Evolutionary conservation across 1,284 basidiomycete species (phyloP).

Genomic region (Leccinum olivaceoglutinosum): DNA sequence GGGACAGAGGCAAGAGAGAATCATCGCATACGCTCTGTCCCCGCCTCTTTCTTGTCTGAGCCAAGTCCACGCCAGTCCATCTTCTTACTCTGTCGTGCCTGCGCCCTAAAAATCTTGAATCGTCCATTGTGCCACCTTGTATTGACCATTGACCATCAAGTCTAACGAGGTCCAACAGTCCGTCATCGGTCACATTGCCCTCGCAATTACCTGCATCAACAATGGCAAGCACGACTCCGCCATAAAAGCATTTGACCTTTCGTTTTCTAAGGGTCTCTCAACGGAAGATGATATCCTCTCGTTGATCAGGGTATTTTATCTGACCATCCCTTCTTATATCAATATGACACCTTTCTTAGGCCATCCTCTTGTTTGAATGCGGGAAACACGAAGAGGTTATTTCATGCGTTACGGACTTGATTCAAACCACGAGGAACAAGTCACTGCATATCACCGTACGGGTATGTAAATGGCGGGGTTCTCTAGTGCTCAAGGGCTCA

Average conservation of each 20-base stretch:
- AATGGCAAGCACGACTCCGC: not conserved
- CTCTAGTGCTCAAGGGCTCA: not conserved
- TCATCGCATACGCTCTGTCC: no score
- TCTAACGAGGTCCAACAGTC: constrained; percentile 2
- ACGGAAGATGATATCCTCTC: not conserved
- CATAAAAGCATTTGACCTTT: constrained; percentile 1
- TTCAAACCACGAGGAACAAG: not conserved
- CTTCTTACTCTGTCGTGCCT: no score
- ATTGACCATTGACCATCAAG: not conserved
- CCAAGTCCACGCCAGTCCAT: no score
- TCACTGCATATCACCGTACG: not conserved
- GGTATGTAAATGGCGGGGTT: not conserved
- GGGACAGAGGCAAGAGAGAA: no score
- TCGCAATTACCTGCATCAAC: not conserved
- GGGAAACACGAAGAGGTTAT: constrained; percentile 1
- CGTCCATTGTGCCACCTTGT: not conserved
- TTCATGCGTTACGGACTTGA: not conserved
- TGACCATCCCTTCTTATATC: not conserved
- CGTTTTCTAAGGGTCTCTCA: not conserved
- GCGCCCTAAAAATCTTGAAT: not conserved
- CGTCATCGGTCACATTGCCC: constrained; percentile 3
- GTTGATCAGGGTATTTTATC: constrained; percentile 1
- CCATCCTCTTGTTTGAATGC: not conserved
- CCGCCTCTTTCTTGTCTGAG: no score
- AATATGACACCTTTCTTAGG: not conserved